Evolutionary conservation across 2,329 filamentous ascomycete genomes (phyloP).

Genomic region (Podosphaera fusca): DNA sequence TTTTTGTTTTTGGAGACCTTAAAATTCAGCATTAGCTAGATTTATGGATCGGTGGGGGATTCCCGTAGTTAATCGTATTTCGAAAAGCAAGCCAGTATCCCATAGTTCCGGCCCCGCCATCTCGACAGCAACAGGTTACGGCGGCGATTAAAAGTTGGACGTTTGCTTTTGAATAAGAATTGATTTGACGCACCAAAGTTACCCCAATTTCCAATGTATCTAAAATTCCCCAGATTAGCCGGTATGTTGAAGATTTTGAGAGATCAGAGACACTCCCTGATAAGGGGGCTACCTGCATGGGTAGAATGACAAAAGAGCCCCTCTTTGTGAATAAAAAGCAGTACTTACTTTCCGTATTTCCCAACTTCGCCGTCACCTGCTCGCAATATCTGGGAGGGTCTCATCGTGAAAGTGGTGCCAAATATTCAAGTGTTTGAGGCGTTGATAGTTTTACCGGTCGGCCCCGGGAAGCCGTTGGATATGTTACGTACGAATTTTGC

Average conservation of each 20-base stretch:
- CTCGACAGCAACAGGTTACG: neutral
- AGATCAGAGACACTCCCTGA: neutral
- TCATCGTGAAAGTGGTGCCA: conserved; percentile 11
- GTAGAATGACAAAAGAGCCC: neutral
- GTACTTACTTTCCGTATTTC: conserved; percentile 17
- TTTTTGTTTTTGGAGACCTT: conserved; percentile 36
- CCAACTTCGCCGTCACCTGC: conserved; percentile 15
- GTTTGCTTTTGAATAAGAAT: neutral
- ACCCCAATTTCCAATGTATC: conserved; percentile 16
- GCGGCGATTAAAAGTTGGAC: neutral
- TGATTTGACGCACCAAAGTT: conserved; percentile 14
- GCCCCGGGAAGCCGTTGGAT: neutral
- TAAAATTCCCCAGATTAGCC: conserved; percentile 10
- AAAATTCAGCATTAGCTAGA: neutral
- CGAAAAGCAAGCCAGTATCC: neutral
- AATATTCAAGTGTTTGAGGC: neutral
- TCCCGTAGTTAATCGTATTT: neutral
- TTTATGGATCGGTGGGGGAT: neutral
- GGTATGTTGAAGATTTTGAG: neutral
- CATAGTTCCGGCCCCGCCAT: neutral
- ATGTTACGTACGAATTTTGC: neutral
- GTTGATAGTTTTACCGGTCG: neutral
- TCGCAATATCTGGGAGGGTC: conserved; percentile 15
- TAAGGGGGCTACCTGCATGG: neutral
- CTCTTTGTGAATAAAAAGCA: neutral